Percentiles rank a stretch among this genome's conserved stretches.
These are phyloP conservation scores for Skeletonema grethae DNA, from an alignment of 108 stramenopile species.

Conservation along the genomic window DNA sequence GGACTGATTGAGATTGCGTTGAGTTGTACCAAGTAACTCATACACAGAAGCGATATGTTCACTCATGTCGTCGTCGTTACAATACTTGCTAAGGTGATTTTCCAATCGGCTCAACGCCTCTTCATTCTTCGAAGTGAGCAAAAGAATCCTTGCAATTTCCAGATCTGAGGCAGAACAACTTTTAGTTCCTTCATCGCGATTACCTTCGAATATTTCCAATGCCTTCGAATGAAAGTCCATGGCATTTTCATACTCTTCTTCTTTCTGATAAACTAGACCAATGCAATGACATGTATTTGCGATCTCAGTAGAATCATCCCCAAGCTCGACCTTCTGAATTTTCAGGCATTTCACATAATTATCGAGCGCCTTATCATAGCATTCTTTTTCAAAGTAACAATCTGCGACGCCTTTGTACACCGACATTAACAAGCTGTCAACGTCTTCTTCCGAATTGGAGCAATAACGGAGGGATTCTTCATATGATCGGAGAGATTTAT, in stretches of 20 bases:
- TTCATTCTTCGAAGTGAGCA: slow-evolving; percentile 25
- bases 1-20: slow-evolving; percentile 37
- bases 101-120: slow-evolving; percentile 22
- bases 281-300: slow-evolving; percentile 38
- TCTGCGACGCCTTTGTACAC: slow-evolving; percentile 42
- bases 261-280: slow-evolving; percentile 40
- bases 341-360: slow-evolving; percentile 35
- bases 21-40: slow-evolving; percentile 33
- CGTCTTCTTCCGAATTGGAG: slow-evolving; percentile 28
- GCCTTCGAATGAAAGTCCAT: slow-evolving; percentile 44
- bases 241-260: slow-evolving; percentile 26
- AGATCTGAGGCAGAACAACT: slow-evolving; percentile 15
- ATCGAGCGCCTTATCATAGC: slow-evolving; percentile 44
- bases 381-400: slow-evolving; percentile 33
- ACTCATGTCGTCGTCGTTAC: slow-evolving; percentile 10
- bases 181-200: slow-evolving; percentile 17
- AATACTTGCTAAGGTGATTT: slow-evolving; percentile 21
- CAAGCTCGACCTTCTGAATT: slow-evolving; percentile 31
- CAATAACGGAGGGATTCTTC: slow-evolving; percentile 36
- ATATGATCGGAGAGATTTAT: slow-evolving; percentile 27
- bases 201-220: slow-evolving; percentile 29
- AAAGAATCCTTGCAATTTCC: slow-evolving; percentile 20
- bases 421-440: slow-evolving; percentile 30
- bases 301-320: slow-evolving; percentile 33
- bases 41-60: slow-evolving; percentile 40